These are phyloP conservation scores for Sordariomycetes sp. DNA, from an alignment of 2,329 filamentous ascomycete species.

Conservation along the genomic window DNA sequence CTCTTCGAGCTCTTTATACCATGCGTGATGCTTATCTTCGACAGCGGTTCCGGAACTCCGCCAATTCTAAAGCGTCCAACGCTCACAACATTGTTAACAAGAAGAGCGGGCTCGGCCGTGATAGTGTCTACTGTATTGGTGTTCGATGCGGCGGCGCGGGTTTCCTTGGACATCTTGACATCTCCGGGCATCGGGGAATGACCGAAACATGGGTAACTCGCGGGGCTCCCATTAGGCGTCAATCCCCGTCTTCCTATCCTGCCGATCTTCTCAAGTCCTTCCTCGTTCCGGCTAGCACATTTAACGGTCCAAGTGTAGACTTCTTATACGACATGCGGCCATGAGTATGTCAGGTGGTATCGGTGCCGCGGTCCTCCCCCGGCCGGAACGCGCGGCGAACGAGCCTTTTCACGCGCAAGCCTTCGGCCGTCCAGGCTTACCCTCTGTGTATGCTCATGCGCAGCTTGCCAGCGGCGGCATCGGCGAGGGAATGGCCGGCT, in stretches of 20 bases:
- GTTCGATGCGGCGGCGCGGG: background rate
- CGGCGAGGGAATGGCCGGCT: conserved; percentile 30
- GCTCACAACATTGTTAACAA: conserved; percentile 10
- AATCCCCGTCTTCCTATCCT: conserved; percentile 23
- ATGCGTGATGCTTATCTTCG: conserved; percentile 9
- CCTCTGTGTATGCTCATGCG: conserved; percentile 63
- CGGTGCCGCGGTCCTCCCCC: conserved; percentile 60
- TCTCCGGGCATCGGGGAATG: conserved; percentile 56
- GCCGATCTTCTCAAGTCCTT: conserved; percentile 9
- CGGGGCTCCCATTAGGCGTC: conserved; percentile 57
- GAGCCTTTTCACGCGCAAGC: conserved; percentile 57
- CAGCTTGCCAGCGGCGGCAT: conserved; percentile 56
- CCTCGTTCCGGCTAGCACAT: conserved; percentile 13
- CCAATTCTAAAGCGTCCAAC: conserved; percentile 10
- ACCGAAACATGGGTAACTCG: conserved; percentile 53
- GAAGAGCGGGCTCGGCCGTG: conserved; percentile 11
- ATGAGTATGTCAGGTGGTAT: conserved; percentile 56
- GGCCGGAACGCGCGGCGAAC: conserved; percentile 58
- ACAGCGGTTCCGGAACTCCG: conserved; percentile 4
- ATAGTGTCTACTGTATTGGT: conserved; percentile 7
- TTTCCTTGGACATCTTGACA: conserved; percentile 13
- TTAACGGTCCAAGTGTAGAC: conserved; percentile 24
- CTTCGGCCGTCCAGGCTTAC: conserved; percentile 65
- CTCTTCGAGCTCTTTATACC: conserved; percentile 14
- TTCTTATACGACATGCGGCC: conserved; percentile 57